A percentile compares a stretch with the other conserved stretches of the same genome.
Conservation (phyloP, 345 rosid genomes). For the Aquilaria malaccensis region DNA sequence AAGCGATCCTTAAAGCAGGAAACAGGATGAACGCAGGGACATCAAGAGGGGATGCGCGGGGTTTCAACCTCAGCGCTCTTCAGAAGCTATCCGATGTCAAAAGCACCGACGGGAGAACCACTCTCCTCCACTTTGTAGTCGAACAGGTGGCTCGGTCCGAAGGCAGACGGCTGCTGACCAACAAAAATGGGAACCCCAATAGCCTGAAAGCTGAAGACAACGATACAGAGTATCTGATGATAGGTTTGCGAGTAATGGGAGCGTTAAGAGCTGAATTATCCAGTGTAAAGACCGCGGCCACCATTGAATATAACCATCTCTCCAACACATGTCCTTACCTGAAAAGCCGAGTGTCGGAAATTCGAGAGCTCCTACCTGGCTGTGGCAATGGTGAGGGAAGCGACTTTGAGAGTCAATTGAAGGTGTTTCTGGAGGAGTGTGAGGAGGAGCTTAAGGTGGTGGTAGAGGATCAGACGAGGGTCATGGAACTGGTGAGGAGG, state of each 20-base stretch:
- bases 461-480: constrained; percentile 47
- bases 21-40: constrained; percentile 89
- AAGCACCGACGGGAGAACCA: constrained; percentile 72
- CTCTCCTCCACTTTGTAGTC: constrained; percentile 73
- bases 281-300: constrained; percentile 61
- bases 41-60: constrained; percentile 76
- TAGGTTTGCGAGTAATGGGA: constrained; percentile 46
- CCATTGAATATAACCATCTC: constrained; percentile 42
- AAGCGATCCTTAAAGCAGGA: constrained; percentile 86
- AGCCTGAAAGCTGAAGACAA: constrained; percentile 27
- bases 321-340: constrained; percentile 38
- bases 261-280: constrained; percentile 42
- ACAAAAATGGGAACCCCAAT: constrained; percentile 15
- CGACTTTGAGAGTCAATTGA: constrained; percentile 50
- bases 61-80: constrained; percentile 61
- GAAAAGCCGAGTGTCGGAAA: constrained; percentile 35
- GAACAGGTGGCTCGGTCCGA: constrained; percentile 68
- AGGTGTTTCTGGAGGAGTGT: constrained; percentile 49
- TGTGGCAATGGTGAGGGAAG: constrained; percentile 28
- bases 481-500: constrained; percentile 54
- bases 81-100: constrained; percentile 65
- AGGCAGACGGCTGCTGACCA: constrained; percentile 37
- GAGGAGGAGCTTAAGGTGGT: constrained; percentile 52
- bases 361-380: constrained; percentile 21
- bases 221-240: constrained; percentile 35